Base-by-base conservation (phyloP, 2,329 filamentous ascomycete species). In the Xylaria sp. region DNA sequence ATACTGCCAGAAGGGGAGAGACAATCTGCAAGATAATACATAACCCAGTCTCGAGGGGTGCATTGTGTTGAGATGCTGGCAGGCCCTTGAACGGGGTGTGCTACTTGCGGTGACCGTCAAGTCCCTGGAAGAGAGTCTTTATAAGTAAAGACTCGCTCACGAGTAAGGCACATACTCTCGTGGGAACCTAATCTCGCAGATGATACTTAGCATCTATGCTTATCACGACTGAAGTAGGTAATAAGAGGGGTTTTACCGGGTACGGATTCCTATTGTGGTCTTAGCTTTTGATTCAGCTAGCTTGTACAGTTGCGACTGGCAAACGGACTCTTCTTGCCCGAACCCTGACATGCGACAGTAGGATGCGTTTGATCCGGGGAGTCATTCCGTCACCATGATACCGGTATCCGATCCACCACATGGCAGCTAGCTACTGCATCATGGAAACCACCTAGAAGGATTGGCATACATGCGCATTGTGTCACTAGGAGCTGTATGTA, bases 221-320 rank as follows among this genome's bases (percentile, higher is more conserved):
- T 57, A 39, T 44, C 20, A n/a, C 23, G 18, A 18, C 39, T 58
- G 15, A 55, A 10, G 34, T 13, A 56, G 31, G 23, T 13, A 39
- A 13, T 55, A 4, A 20, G 2, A 52, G 54, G 13, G 41, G 57
- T 44, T 31, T 37, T 48, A 39, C 31, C 4, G 23, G 31, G 12
- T 25, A 56, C 31, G 41, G 51, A 28, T 44, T 44, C 23, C n/a
- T 48, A 56, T 20, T 34, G 7, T 12, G 23, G 28, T 48, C 23
- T 60, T 67, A 59, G 20, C 52, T 52, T 64, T 67, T 48, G 54
- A 46, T 60, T 54, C 41, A 56, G 31, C 41, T 25, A 20, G 44
- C 51, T 44, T 28, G 23, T 31, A 50, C 13, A 37, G 37, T 39
- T n/a, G 52, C 31, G 31, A n/a, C 41, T 51, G n/a, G 39, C 20